Conservation (phyloP, 148 eudicot genomes). For the Cornus suecica region DNA sequence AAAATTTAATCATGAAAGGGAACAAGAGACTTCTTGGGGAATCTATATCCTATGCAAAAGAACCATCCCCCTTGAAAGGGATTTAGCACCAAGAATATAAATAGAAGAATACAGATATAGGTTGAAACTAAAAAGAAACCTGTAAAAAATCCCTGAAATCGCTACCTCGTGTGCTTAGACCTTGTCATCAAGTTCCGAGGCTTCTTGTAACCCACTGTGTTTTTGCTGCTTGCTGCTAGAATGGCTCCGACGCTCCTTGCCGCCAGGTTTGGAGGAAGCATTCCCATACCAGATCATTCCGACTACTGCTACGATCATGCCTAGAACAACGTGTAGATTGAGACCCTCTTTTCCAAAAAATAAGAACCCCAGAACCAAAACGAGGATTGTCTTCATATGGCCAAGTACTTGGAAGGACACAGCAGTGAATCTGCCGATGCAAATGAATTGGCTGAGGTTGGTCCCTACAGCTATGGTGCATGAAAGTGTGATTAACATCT, state of each 20-base stretch:
- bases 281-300: conserved; percentile 80
- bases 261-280: conserved; percentile 79
- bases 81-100: not conserved
- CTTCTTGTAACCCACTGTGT: conserved; percentile 35
- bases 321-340: conserved; percentile 60
- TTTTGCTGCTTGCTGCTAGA: conserved; percentile 49
- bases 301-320: conserved; percentile 66
- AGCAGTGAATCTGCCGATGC: conserved; percentile 81
- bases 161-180: conserved; percentile 35
- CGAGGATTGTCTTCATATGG: conserved; percentile 82
- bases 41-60: conserved; percentile 2
- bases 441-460: conserved; percentile 78
- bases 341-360: conserved; percentile 78
- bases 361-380: conserved; percentile 62
- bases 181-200: conserved; percentile 49
- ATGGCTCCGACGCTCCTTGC: conserved; percentile 58
- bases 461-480: conserved; percentile 79
- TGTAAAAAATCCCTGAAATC: conserved; percentile 13
- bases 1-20: conserved; percentile 16
- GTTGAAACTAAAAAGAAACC: not conserved
- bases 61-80: not conserved
- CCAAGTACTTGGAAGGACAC: conserved; percentile 84
- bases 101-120: conserved; percentile 11
- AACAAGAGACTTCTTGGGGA: not conserved
- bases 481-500: conserved; percentile 57